A percentile compares a stretch with the other conserved stretches of the same genome.
These are phyloP conservation scores for Pulveroboletus sp. DNA, from an alignment of 768 basidiomycete genomes.

Conservation along the genomic window DNA sequence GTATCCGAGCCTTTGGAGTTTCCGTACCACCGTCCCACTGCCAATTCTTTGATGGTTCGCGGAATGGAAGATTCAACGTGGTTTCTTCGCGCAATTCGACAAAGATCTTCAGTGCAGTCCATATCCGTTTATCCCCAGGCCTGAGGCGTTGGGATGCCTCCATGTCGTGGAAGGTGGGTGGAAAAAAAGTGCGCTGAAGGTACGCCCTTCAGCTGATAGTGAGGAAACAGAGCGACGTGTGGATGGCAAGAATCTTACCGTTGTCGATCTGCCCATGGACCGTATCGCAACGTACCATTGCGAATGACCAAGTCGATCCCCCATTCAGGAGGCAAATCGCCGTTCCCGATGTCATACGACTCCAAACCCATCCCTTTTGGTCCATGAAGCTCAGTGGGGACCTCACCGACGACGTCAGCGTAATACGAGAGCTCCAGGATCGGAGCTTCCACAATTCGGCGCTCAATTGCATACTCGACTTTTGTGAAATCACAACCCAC, in stretches of 20 bases:
- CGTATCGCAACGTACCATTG: conserved; percentile 75
- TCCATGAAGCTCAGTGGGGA: conserved; percentile 42
- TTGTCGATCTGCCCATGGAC: conserved; percentile 96
- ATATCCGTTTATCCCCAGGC: conserved; percentile 77
- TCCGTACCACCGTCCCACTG: conserved; percentile 71
- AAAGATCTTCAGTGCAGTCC: conserved; percentile 78
- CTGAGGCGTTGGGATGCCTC: conserved; percentile 54
- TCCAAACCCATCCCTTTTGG: conserved; percentile 36
- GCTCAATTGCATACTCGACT: conserved; percentile 85
- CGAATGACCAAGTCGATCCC: conserved; percentile 82
- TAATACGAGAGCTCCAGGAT: conserved; percentile 82
- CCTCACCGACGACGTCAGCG: conserved; percentile 75
- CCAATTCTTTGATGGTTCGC: conserved; percentile 97
- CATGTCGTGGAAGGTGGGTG: conserved; percentile 65
- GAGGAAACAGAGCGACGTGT: background rate
- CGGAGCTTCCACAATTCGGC: conserved; percentile 75
- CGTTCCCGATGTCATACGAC: conserved; percentile 75
- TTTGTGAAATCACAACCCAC: conserved; percentile 51
- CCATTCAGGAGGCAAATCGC: conserved; percentile 88
- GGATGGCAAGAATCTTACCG: conserved; percentile 42
- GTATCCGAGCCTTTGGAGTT: conserved; percentile 47
- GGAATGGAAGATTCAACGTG: conserved; percentile 79
- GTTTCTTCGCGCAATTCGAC: conserved; percentile 78
- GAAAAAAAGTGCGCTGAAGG: conserved; percentile 81
- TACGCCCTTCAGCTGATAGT: conserved; percentile 46